Conservation (phyloP, 202 grass and related monocot genomes). For the Bolboschoenoplectus hybrid region DNA sequence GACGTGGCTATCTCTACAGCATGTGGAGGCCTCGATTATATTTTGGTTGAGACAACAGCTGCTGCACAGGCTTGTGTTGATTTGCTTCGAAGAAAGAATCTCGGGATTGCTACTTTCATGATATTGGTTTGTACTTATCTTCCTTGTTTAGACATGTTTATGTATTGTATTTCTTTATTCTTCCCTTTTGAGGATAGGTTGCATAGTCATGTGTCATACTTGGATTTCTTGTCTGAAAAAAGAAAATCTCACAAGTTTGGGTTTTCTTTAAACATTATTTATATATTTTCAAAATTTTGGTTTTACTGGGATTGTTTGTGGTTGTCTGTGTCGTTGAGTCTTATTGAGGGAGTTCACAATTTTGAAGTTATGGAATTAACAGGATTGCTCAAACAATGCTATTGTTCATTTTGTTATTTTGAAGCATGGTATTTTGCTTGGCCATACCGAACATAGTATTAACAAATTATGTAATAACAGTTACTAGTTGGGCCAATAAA, state of each 20-base stretch:
- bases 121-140: slow-evolving; percentile 67
- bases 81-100: slow-evolving; percentile 84
- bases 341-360: slow-evolving; percentile 2
- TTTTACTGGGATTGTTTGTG: slow-evolving; percentile 15
- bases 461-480: not conserved
- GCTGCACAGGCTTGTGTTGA: slow-evolving; percentile 90
- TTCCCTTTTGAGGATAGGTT: not conserved
- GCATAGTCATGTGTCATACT: not conserved
- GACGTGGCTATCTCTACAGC: slow-evolving; percentile 92
- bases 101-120: slow-evolving; percentile 84
- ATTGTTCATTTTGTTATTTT: slow-evolving; percentile 14
- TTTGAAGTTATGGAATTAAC: not conserved
- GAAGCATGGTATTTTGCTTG: not conserved
- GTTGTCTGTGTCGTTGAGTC: not conserved
- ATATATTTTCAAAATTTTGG: not conserved
- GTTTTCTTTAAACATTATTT: not conserved
- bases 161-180: slow-evolving; percentile 32
- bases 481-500: not conserved
- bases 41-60: slow-evolving; percentile 89
- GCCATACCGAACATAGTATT: not conserved
- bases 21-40: slow-evolving; percentile 73
- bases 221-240: slow-evolving; percentile 34
- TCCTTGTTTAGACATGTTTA: slow-evolving; percentile 21
- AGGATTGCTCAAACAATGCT: not conserved
- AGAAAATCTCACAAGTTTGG: not conserved